Conservation (phyloP, 306 rosid genomes). For the Prinsepia uniflora region DNA sequence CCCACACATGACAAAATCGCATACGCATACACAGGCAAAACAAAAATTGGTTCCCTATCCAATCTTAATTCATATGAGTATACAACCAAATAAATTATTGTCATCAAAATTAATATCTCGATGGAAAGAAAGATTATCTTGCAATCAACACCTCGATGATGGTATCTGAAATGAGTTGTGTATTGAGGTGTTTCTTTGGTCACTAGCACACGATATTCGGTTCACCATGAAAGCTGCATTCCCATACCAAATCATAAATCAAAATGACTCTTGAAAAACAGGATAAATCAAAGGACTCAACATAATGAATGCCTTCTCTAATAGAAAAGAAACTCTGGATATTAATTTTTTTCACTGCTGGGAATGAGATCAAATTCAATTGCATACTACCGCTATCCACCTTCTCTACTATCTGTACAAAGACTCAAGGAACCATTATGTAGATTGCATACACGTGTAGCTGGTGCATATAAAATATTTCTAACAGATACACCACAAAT, state of each 20-base stretch:
- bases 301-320: slow-evolving; percentile 32
- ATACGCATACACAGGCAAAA: too few species aligned
- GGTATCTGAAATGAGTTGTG: slow-evolving; percentile 75
- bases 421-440: neutral
- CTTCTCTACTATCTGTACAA: neutral
- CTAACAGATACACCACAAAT: neutral
- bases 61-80: too few species aligned
- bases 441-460: neutral
- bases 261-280: slow-evolving; percentile 60
- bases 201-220: slow-evolving; percentile 64
- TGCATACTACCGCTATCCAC: neutral
- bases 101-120: too few species aligned
- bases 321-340: slow-evolving; percentile 11
- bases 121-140: neutral
- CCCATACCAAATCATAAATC: slow-evolving; percentile 76
- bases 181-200: slow-evolving; percentile 34
- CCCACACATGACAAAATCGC: too few species aligned
- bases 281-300: slow-evolving; percentile 54
- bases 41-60: too few species aligned
- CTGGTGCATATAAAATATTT: neutral
- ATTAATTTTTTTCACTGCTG: neutral
- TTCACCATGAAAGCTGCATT: slow-evolving; percentile 97
- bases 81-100: too few species aligned
- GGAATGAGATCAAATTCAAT: neutral
- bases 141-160: slow-evolving; percentile 63